These are phyloP conservation scores for Neofusicoccum ribis DNA, from an alignment of 2,329 filamentous ascomycete genomes.

Conservation along the genomic window DNA sequence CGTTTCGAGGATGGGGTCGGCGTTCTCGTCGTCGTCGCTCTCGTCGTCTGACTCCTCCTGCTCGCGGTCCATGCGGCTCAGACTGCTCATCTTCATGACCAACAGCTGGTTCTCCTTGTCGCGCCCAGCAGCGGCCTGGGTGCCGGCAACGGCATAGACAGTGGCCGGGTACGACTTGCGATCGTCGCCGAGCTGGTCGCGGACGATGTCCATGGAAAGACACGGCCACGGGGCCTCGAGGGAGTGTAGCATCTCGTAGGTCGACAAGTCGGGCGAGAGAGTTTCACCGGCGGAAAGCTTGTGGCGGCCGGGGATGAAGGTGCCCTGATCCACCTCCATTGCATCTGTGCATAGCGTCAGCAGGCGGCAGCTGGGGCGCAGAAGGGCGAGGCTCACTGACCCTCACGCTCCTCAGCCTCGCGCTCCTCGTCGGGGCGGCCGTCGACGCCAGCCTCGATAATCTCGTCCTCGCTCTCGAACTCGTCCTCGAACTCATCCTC, in stretches of 20 bases:
- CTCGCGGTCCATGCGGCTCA: constrained; percentile 82
- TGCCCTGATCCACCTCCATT: constrained; percentile 92
- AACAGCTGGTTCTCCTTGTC: constrained; percentile 89
- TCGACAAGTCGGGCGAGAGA: constrained; percentile 85
- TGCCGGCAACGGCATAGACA: constrained; percentile 91
- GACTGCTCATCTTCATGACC: constrained; percentile 92
- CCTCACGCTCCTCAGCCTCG: constrained; percentile 81
- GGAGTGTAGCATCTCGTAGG: constrained; percentile 96
- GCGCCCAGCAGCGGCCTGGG: constrained; percentile 76
- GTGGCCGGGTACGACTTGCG: constrained; percentile 93
- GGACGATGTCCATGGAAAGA: constrained; percentile 90
- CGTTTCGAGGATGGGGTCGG: constrained; percentile 91
- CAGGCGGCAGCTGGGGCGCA: background rate
- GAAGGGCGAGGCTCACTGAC: constrained; percentile 38
- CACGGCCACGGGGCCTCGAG: constrained; percentile 96
- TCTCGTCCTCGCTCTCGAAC: constrained; percentile 88
- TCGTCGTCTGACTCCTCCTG: constrained; percentile 71
- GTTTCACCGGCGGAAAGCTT: constrained; percentile 90
- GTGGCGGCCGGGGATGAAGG: constrained; percentile 92
- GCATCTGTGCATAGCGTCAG: constrained; percentile 53
- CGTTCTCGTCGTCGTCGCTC: constrained; percentile 67
- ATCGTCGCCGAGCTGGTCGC: constrained; percentile 81
- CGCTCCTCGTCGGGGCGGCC: constrained; percentile 88
- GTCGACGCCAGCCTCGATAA: constrained; percentile 91
- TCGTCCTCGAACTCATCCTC: constrained; percentile 95